Percentiles rank a stretch among this genome's conserved stretches.
Evolutionary conservation across 495 filamentous ascomycete species (phyloP).

Genomic region (Pyrenula aspistea): DNA sequence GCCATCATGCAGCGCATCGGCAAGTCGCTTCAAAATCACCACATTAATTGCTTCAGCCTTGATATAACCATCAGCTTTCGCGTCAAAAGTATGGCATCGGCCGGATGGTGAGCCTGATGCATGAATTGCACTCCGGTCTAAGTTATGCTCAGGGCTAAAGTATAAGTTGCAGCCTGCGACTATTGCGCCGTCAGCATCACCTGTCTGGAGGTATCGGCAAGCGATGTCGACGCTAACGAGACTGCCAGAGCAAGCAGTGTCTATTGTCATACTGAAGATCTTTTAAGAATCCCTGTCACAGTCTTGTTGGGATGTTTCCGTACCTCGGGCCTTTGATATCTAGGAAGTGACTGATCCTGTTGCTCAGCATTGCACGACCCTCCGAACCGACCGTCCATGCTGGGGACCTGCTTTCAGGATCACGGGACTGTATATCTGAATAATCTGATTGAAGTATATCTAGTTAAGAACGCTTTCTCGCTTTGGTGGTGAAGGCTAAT

Average conservation of each 20-base stretch:
- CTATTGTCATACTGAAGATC: slow-evolving; percentile 8
- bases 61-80: slow-evolving; percentile 43
- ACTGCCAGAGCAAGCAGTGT: slow-evolving; percentile 22
- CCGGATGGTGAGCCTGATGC: slow-evolving; percentile 28
- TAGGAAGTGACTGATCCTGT: slow-evolving; percentile 14
- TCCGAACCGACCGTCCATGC: slow-evolving; percentile 20
- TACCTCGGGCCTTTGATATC: slow-evolving; percentile 8
- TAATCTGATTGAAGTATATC: slow-evolving; percentile 29
- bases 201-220: slow-evolving; percentile 10
- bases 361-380: slow-evolving; percentile 15
- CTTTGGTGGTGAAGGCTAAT: no score
- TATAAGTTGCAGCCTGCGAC: slow-evolving; percentile 31
- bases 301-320: not conserved
- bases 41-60: slow-evolving; percentile 44
- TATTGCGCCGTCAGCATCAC: slow-evolving; percentile 24
- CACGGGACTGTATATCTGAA: slow-evolving; percentile 13
- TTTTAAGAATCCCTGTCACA: not conserved
- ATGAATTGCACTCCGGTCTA: slow-evolving; percentile 13
- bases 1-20: slow-evolving; percentile 32
- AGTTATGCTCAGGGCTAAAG: slow-evolving; percentile 18
- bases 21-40: slow-evolving; percentile 42
- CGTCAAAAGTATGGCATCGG: slow-evolving; percentile 30
- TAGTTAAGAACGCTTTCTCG: no score
- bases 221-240: slow-evolving; percentile 18
- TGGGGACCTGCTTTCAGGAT: slow-evolving; percentile 9